phyloP scores from a whole-genome alignment of 305 asterid species.

The Striga hermonthica region DNA sequence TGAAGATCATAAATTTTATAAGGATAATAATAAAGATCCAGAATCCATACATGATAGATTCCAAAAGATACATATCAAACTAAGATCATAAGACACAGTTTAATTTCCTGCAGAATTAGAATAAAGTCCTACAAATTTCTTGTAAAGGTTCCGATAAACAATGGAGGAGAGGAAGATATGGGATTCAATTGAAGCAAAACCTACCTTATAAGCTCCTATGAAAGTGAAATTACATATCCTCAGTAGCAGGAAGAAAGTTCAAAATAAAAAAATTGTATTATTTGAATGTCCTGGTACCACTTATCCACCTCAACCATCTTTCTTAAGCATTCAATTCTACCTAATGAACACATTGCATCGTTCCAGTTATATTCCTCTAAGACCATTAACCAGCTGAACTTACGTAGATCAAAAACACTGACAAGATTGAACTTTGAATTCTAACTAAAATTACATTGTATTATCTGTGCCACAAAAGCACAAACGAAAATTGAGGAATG shows the following conservation, averaged over 20 bases:
- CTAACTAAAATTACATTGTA: background rate
- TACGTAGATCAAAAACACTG: background rate
- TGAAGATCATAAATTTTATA: conserved; percentile 10
- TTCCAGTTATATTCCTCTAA: background rate
- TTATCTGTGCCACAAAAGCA: background rate
- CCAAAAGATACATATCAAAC: conserved; percentile 10
- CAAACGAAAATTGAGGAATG: background rate
- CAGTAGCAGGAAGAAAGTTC: background rate
- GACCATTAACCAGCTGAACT: conserved; percentile 5
- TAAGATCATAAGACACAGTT: background rate
- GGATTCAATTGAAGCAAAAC: background rate
- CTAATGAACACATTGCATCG: background rate
- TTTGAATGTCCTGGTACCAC: conserved; percentile 11
- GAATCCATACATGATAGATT: background rate
- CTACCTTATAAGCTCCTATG: too few species aligned
- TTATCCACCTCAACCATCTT: background rate
- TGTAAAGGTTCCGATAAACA: background rate
- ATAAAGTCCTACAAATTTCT: background rate
- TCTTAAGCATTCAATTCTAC: conserved; percentile 17
- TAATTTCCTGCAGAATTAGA: background rate
- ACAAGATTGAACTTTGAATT: background rate
- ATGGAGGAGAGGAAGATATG: background rate
- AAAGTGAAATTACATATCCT: background rate
- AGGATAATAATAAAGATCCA: background rate
- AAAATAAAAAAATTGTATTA: background rate